These are phyloP conservation scores for Anisodus tanguticus DNA, from an alignment of 257 asterid genomes.

Conservation along the genomic window DNA sequence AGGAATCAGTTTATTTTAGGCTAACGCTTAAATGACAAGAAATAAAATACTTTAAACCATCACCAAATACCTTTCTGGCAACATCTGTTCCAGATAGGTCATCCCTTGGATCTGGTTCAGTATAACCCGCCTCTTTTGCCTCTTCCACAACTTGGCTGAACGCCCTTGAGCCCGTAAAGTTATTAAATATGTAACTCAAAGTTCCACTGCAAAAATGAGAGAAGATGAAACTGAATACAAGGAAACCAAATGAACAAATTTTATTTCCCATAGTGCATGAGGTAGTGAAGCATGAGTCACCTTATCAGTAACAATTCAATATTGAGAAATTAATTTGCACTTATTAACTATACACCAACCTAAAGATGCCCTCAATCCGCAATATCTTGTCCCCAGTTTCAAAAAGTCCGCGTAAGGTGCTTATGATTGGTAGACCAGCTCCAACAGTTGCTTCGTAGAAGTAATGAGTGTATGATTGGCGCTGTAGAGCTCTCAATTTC, in stretches of 20 bases:
- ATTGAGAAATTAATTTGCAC: background rate
- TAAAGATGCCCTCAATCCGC: conserved; percentile 93
- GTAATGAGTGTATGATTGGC: conserved; percentile 92
- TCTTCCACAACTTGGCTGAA: conserved; percentile 94
- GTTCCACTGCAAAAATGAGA: conserved; percentile 79
- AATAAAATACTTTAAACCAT: conserved; percentile 6
- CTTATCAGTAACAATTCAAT: conserved; percentile 4
- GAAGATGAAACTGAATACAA: conserved; percentile 31
- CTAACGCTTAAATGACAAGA: background rate
- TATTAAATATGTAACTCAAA: conserved; percentile 92
- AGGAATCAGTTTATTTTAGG: conserved; percentile 14
- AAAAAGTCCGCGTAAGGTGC: conserved; percentile 89
- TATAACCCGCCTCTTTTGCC: conserved; percentile 96
- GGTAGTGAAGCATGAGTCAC: conserved; percentile 21
- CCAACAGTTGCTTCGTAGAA: conserved; percentile 99
- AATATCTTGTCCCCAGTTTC: conserved; percentile 96
- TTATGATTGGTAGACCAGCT: conserved; percentile 97
- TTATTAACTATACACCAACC: conserved; percentile 49
- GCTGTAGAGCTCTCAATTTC: conserved; percentile 92
- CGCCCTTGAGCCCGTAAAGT: conserved; percentile 65
- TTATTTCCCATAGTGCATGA: conserved; percentile 17
- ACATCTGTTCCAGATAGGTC: conserved; percentile 98
- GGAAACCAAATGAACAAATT: conserved; percentile 19
- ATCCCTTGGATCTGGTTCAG: conserved; percentile 99
- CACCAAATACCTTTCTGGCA: conserved; percentile 81